Base-by-base conservation (phyloP, 2,329 filamentous ascomycete species). In the Aciculosporium take region DNA sequence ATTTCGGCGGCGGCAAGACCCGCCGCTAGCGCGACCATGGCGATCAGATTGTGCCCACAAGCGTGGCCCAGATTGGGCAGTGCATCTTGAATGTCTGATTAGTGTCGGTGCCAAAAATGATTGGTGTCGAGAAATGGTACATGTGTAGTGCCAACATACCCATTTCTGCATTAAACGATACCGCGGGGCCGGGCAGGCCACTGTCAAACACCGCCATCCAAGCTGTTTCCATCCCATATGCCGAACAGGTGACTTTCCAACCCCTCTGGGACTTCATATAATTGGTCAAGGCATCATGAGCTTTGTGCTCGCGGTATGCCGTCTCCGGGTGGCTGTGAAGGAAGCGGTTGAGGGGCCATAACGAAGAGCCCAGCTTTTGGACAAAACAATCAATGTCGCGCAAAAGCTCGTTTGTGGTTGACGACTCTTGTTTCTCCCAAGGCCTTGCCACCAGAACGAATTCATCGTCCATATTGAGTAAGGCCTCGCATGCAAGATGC, bases 11-110 rank as follows among this genome's bases (percentile, higher is more conserved):
- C 59, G 3, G 67, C 69, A 3, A 76, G 49, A 20, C 60, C 65
- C 4, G 56, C 67, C 1, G 65, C 62, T 4, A 71, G 50, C 0
- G 68, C 69, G 2, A 65, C 35, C 15, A 37, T 29, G 10, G 45
- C 45, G 15, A 46, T 72, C 36, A 71, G 60, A 46, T 74, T 74
- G 54, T 74, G 71, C 4, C 71, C 71, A 42, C 71, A 74, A 7
- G 68, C 68, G 48, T 73, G 69, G 28, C 69, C 69, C 7, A 72
- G 4, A 9, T 38, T 20, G 1, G 43, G 65, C 0, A 69, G 56
- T 0, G 67, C 67, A 44, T 72, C 68, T 45, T 10, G 18, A 17
- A 24, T 27, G 10, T 27, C 12, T 30, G 18, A n/a, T 38, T 8
- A 38, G 36, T 29, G 13, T n/a, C 8, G n/a, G n/a, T 18, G 5